A percentile compares a stretch with the other conserved stretches of the same genome.
These are phyloP conservation scores for Mimosa bimucronata DNA, from an alignment of 306 rosid species.

Conservation along the genomic window DNA sequence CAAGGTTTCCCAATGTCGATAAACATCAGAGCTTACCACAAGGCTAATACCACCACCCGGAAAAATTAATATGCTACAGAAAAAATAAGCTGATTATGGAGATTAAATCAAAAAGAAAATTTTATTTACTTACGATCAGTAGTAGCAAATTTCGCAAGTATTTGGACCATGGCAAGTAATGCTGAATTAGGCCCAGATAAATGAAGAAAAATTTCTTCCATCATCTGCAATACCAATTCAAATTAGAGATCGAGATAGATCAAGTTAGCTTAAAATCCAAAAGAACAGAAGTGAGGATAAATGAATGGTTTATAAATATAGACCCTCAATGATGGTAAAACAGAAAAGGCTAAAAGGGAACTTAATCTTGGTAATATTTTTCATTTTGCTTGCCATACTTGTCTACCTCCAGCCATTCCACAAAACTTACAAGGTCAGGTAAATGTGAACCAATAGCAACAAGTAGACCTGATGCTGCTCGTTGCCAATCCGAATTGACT, in stretches of 20 bases:
- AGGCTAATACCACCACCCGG: constrained; percentile 4
- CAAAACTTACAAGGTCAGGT: constrained; percentile 86
- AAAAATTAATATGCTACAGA: constrained; percentile 7
- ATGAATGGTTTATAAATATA: not conserved
- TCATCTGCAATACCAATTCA: constrained; percentile 74
- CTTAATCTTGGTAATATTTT: constrained; percentile 16
- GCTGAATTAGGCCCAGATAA: constrained; percentile 84
- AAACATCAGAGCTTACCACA: constrained; percentile 12
- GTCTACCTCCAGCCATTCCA: constrained; percentile 26
- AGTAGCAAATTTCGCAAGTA: constrained; percentile 89
- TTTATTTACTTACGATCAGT: constrained; percentile 70
- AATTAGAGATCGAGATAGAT: constrained; percentile 19
- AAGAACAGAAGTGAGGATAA: constrained; percentile 25
- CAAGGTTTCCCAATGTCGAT: not conserved
- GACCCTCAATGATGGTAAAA: constrained; percentile 33
- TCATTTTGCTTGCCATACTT: constrained; percentile 24
- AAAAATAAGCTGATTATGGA: constrained; percentile 18
- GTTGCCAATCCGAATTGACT: constrained; percentile 87
- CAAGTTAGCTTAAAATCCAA: constrained; percentile 27
- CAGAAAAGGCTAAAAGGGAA: not conserved
- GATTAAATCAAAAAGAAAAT: constrained; percentile 29
- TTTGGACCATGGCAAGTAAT: constrained; percentile 88
- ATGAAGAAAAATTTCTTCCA: constrained; percentile 93
- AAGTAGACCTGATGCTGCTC: constrained; percentile 87
- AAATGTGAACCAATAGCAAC: constrained; percentile 91